Evolutionary conservation across 495 filamentous ascomycete species (phyloP), one percentile per base, ranked within the genome.

Genomic region (Neurospora tetraspora): DNA sequence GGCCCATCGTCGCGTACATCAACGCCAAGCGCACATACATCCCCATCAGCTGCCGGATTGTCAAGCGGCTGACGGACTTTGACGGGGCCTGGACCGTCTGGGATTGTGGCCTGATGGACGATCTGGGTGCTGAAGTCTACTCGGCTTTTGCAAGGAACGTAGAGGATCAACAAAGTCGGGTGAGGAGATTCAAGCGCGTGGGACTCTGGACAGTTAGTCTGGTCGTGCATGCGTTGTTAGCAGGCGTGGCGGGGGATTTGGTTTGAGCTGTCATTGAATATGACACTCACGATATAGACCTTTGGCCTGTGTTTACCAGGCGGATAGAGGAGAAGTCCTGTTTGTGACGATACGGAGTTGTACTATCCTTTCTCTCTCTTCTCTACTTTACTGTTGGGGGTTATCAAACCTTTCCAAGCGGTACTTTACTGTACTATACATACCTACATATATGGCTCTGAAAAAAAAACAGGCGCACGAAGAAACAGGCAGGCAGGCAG

Each of bases 1-100:
- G 96, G 36, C 96, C 96, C 18, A 99, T 99, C 71, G 96, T 99
- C n/a, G 96, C 96, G 2, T 99, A 98, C 78, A 98, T 99, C 82
- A 99, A 99, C 81, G 93, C 93, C 39, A 89, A 91, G 78, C 90
- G 89, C 77, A 94, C 94, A 0, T 98, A 97, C 78, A 98, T 99
- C 68, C 96, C 96, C 11, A 91, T 99, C 77, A 92, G 91, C 73
- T 98, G 96, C 82, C 92, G 95, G 70, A 92, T 99, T 71, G 92
- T 97, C 73, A 99, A 99, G 82, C 88, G 87, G 3, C 86, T 88
- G 11, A 85, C 86, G 71, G 96, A 99, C 80, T 99, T 98, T 77
- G 94, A 99, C 80, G 96, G 96, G 20, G 92, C 91, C 74, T 99
- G 96, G 96, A 97, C 93, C 18, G 89, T 97, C 65, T 98, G 90